These are phyloP conservation scores for Xylaria sp. DNA, from an alignment of 2,329 filamentous ascomycete species.

Conservation along the genomic window DNA sequence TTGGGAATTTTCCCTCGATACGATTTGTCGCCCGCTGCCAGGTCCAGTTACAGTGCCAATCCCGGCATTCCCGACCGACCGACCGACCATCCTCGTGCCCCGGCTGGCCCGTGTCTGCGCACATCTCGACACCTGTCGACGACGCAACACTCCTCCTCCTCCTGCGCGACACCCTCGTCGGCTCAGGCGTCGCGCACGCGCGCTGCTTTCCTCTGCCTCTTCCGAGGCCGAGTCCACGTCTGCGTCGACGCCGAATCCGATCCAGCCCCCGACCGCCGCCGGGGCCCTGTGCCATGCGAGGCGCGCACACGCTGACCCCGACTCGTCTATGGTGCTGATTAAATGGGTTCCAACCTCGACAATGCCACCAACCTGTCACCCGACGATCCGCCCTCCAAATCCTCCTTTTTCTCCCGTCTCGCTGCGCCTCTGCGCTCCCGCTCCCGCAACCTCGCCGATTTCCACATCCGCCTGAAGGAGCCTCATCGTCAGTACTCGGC, in stretches of 20 bases:
- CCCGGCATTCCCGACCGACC: constrained; percentile 10
- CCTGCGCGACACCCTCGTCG: constrained; percentile 20
- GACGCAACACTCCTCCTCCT: neutral
- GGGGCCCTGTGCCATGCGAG: constrained; percentile 48
- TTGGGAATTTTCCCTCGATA: constrained; percentile 27
- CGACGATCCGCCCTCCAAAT: constrained; percentile 55
- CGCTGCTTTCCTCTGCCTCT: neutral
- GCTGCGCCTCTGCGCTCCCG: constrained; percentile 63
- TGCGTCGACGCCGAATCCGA: neutral
- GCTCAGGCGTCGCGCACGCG: constrained; percentile 24
- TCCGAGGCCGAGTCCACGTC: neutral
- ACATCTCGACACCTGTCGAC: constrained; percentile 2
- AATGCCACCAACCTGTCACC: constrained; percentile 53
- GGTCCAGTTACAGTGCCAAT: neutral
- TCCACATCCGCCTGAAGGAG: constrained; percentile 80
- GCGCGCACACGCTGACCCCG: constrained; percentile 40
- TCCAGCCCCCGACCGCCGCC: constrained; percentile 31
- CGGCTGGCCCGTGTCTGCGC: constrained; percentile 30
- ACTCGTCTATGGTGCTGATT: constrained; percentile 49
- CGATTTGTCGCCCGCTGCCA: constrained; percentile 23
- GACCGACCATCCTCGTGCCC: constrained; percentile 23
- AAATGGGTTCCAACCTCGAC: constrained; percentile 60
- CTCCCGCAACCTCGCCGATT: constrained; percentile 77
- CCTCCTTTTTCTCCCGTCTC: constrained; percentile 65
- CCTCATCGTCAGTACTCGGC: constrained; percentile 81